phyloP scores from a whole-genome alignment of 2,329 filamentous ascomycete genomes.

The Monosporascus sp. region DNA sequence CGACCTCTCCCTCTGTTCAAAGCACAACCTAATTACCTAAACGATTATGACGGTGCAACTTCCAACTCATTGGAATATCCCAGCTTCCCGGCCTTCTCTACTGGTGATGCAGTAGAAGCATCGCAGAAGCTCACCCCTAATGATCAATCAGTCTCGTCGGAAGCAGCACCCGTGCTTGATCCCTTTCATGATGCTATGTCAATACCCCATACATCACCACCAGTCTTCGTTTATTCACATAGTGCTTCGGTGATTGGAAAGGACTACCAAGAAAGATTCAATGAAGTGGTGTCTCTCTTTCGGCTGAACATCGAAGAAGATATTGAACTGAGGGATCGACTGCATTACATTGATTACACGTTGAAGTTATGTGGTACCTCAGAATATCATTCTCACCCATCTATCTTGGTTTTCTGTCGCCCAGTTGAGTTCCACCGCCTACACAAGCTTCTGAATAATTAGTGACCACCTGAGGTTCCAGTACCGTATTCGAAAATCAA shows the following conservation, averaged over 20 bases:
- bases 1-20: too few species aligned
- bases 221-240: not conserved
- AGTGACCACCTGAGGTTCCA: conserved; percentile 1
- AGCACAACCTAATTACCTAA: too few species aligned
- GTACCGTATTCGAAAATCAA: not conserved
- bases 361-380: not conserved
- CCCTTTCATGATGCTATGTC: not conserved
- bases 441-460: not conserved
- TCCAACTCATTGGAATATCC: too few species aligned
- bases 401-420: conserved; percentile 3
- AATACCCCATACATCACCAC: not conserved
- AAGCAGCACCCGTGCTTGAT: not conserved
- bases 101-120: too few species aligned
- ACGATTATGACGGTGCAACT: too few species aligned
- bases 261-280: not conserved
- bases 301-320: not conserved
- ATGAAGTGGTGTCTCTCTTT: not conserved
- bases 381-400: not conserved
- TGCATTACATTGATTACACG: not conserved
- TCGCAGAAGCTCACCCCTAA: too few species aligned
- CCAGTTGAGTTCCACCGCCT: not conserved
- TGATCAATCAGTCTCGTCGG: too few species aligned
- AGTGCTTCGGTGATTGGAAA: not conserved
- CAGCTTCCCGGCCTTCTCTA: not conserved
- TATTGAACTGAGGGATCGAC: not conserved